Base-by-base conservation (phyloP, 371 early-diverging fungal genomes). In the Lichtheimia hyalospora region DNA sequence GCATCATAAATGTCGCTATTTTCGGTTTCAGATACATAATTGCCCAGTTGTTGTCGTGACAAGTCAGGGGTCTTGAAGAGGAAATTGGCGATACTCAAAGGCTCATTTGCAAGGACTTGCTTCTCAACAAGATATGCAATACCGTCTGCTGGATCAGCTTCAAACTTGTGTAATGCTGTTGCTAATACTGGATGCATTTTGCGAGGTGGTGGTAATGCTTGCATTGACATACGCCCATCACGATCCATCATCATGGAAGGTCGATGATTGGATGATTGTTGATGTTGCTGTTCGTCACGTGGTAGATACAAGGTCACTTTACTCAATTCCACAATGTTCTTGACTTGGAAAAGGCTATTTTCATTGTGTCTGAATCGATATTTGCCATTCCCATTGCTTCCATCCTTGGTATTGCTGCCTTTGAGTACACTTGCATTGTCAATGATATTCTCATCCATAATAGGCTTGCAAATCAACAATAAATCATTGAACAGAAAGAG, bases 401-500 rank as follows among this genome's bases (percentile, higher is more conserved):
- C 39, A 28, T 55, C 51, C 27, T 41, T 66, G 18, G 53, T 60
- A 39, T 55, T 34, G 1, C 54, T 43, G 18, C 54, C 58, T 20
- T 54, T 62, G n/a, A 48, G 53, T 13, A 16, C 60, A n/a, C 54
- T 64, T 14, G 67, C 62, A 46, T 46, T 46, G 16, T 66, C 64
- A 60, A 81, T 81, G 51, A 77, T 81, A 25, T 73, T 75, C 52
- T 79, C 79, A 34, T 77, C 76, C 70, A 75, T 69, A 46, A 71
- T 77, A 3, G 69, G 84, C 61, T 90, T 89, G 41, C 91, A 86
- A 34, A 93, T 91, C 28, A 94, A 70, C 51, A 94, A 61, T 10
- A 92, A 60, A 61, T 93, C 95, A 52, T 71, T 87, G 64, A 94
- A 92, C 27, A 94, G 70, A 60, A 94, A 91, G 18, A 94, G 75